phyloP scores from a whole-genome alignment of 108 stramenopile genomes.

The Mayamaea pseudoterrestris region DNA sequence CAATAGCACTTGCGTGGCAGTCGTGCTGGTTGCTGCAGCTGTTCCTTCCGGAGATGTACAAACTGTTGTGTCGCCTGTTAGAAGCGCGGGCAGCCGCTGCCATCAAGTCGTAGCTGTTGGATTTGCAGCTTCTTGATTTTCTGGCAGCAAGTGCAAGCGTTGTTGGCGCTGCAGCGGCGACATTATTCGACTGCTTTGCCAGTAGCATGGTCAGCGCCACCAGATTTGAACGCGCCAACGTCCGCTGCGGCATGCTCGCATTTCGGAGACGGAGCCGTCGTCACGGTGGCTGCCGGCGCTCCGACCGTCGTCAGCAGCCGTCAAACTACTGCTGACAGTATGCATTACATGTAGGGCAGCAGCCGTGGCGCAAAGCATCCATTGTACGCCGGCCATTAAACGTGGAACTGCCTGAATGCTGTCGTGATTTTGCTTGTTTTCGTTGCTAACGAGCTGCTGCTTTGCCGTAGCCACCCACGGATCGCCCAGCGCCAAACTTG shows the following conservation, averaged over 20 bases:
- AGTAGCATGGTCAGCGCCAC: conserved; percentile 50
- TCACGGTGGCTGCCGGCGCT: too few relatives aligned
- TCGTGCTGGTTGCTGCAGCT: too few relatives aligned
- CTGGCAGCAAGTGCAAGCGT: conserved; percentile 24
- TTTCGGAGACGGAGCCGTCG: too few relatives aligned
- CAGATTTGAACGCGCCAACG: conserved; percentile 65
- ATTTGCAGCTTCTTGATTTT: background rate
- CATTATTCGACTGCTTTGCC: too few relatives aligned
- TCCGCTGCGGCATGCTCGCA: conserved; percentile 70
- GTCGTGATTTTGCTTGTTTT: too few relatives aligned
- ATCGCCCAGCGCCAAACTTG: conserved; percentile 49
- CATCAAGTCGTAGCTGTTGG: conserved; percentile 8
- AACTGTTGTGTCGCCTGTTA: too few relatives aligned
- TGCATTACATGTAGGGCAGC: conserved; percentile 60
- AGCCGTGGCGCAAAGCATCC: conserved; percentile 52
- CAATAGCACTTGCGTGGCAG: background rate
- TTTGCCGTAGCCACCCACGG: conserved; percentile 54
- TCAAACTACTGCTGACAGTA: too few relatives aligned
- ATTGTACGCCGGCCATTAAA: conserved; percentile 63
- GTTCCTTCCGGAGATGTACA: too few relatives aligned
- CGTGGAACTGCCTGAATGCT: too few relatives aligned
- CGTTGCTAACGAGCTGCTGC: conserved; percentile 33
- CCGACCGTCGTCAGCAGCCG: conserved; percentile 33
- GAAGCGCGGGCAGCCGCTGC: too few relatives aligned
- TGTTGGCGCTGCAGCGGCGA: too few relatives aligned